Evolutionary conservation across 108 stramenopile species (phyloP).

Genomic region (Skeletonema costatum): DNA sequence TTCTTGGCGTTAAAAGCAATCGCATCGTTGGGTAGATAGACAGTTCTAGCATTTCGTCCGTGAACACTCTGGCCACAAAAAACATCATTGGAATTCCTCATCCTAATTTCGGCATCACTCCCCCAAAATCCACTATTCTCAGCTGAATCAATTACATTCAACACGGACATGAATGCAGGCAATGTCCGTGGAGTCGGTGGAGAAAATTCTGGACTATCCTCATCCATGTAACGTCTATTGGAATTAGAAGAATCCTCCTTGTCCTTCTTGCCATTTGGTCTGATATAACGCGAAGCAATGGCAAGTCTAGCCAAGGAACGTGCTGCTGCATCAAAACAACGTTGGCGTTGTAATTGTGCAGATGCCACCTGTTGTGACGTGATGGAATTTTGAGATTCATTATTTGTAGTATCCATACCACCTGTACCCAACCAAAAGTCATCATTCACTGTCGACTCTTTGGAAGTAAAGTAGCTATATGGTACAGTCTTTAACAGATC

Average conservation of each 20-base stretch:
- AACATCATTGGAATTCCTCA: slow-evolving; percentile 2
- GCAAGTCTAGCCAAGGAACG: slow-evolving; percentile 41
- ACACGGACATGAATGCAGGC: slow-evolving; percentile 40
- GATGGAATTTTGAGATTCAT: slow-evolving; percentile 20
- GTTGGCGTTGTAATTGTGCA: slow-evolving; percentile 24
- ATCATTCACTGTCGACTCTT: neutral
- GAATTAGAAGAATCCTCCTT: neutral
- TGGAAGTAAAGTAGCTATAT: slow-evolving; percentile 3
- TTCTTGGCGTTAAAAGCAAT: neutral
- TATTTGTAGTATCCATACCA: neutral
- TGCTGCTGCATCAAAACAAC: slow-evolving; percentile 39
- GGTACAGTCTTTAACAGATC: slow-evolving; percentile 28
- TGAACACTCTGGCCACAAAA: slow-evolving; percentile 43
- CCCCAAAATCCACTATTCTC: slow-evolving; percentile 3
- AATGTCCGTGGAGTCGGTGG: slow-evolving; percentile 46
- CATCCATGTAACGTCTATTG: neutral
- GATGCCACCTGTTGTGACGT: slow-evolving; percentile 35
- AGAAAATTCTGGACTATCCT: slow-evolving; percentile 25
- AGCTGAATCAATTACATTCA: slow-evolving; percentile 33
- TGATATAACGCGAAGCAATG: slow-evolving; percentile 23
- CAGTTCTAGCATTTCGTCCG: slow-evolving; percentile 33
- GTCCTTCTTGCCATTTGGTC: neutral
- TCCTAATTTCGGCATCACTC: neutral
- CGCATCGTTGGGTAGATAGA: slow-evolving; percentile 7
- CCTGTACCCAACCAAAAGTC: neutral